Base-by-base conservation (phyloP, 169 alveolate species). In the Eimeria acervulina region DNA sequence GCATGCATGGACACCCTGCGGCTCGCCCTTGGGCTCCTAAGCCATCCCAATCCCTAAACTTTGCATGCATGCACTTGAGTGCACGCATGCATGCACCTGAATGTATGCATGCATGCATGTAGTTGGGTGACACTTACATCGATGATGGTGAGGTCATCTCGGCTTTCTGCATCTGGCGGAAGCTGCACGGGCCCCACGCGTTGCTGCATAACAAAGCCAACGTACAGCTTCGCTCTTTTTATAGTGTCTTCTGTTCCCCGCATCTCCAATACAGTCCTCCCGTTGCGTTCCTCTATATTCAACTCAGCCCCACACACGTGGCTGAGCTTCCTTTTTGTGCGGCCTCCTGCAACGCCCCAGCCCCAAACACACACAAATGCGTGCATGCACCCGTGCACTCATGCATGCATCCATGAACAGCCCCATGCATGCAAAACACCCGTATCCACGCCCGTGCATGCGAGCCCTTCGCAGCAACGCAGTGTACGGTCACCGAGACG, bases 181-280 rank as follows among this genome's bases (percentile, higher is more conserved):
- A 97, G 96, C 38, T 87, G 92, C 40, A 97, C 98, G n/a, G 98
- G 97, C 2, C 98, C 98, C 28, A 96, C 97, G 28, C 97, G 95
- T 91, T 97, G 98, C 84, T 96, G 97, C 95, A 97, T 90, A 47
- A 97, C 95, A 72, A 96, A 95, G 26, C 96, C 96, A 51, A 95
- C 92, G 87, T 97, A 97, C 74, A 96, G 84, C 66, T 89, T 93
- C n/a, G 98, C 98, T 74, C 87, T 90, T 42, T 96, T 97, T 28
- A 95, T 52, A 12, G 95, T 84, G 5, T 80, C 96, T 40, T 90
- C 63, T 26, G 96, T 95, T 23, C 98, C 98, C 84, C 96, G 92
- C 87, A 97, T 97, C 63, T 97, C 98, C 42, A 97, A 76, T 3
- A 91, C 95, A 13, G 95, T 91, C 19, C 83, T 47, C 33, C 95